Evolutionary conservation across 805 yeast species (phyloP).

Genomic region (Teunomyces cretensis): DNA sequence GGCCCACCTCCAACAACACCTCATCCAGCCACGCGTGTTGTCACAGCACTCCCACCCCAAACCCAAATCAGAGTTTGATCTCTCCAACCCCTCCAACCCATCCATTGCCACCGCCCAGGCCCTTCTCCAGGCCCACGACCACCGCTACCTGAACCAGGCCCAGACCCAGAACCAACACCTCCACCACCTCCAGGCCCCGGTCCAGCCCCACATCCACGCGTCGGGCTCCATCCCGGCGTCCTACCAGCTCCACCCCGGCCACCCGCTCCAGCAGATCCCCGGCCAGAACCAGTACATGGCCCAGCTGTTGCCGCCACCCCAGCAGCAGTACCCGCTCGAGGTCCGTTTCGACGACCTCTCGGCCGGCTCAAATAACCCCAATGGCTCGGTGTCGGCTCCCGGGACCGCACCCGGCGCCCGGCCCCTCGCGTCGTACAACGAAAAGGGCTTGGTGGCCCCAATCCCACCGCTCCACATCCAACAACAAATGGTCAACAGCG

Average conservation of each 20-base stretch:
- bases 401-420: not conserved
- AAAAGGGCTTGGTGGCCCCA: constrained; percentile 24
- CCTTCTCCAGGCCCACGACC: constrained; percentile 9
- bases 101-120: constrained; percentile 12
- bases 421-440: constrained; percentile 5
- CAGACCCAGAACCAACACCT: constrained; percentile 9
- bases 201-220: constrained; percentile 10
- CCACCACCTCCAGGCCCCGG: constrained; percentile 8
- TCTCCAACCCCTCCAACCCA: constrained; percentile 9
- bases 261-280: constrained; percentile 13
- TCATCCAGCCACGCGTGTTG: constrained; percentile 6
- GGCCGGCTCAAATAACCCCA: not conserved
- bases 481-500: constrained; percentile 32
- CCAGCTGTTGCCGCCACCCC: constrained; percentile 11
- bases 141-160: constrained; percentile 10
- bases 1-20: not conserved
- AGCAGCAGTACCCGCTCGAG: constrained; percentile 11
- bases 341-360: constrained; percentile 10
- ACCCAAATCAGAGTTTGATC: constrained; percentile 5
- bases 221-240: constrained; percentile 13
- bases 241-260: constrained; percentile 14
- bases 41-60: not conserved
- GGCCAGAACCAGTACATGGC: constrained; percentile 8
- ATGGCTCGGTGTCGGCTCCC: no score
- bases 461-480: constrained; percentile 46